phyloP scores from a whole-genome alignment of 257 asterid genomes.

The Perilla frutescens region DNA sequence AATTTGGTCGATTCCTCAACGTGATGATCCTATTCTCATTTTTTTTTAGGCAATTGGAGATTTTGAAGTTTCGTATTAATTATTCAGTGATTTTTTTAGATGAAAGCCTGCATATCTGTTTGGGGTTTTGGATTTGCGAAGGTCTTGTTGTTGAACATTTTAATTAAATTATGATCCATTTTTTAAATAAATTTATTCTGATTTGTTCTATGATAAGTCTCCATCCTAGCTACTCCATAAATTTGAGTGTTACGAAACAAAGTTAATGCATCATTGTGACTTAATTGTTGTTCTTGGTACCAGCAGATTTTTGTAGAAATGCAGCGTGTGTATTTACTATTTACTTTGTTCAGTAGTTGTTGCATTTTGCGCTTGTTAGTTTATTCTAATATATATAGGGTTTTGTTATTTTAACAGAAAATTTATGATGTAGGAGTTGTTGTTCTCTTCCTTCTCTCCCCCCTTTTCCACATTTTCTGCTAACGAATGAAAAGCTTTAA shows the following conservation, averaged over 20 bases:
- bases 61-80: background rate
- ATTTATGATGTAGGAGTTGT: background rate
- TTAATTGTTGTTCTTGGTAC: no score
- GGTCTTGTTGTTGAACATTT: background rate
- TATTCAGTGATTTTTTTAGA: background rate
- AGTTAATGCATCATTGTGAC: no score
- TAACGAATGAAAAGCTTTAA: background rate
- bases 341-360: no score
- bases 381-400: no score
- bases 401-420: background rate
- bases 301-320: no score
- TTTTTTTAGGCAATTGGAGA: background rate
- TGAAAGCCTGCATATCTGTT: conserved; percentile 18
- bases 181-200: conserved; percentile 5
- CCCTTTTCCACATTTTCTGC: background rate
- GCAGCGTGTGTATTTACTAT: no score
- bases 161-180: background rate
- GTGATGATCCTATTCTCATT: background rate
- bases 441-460: background rate
- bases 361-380: no score
- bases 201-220: background rate
- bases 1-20: background rate
- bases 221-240: background rate
- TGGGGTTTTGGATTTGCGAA: background rate
- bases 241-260: no score